phyloP scores from a whole-genome alignment of 371 early-diverging fungal genomes.

The Mortierella sp. region DNA sequence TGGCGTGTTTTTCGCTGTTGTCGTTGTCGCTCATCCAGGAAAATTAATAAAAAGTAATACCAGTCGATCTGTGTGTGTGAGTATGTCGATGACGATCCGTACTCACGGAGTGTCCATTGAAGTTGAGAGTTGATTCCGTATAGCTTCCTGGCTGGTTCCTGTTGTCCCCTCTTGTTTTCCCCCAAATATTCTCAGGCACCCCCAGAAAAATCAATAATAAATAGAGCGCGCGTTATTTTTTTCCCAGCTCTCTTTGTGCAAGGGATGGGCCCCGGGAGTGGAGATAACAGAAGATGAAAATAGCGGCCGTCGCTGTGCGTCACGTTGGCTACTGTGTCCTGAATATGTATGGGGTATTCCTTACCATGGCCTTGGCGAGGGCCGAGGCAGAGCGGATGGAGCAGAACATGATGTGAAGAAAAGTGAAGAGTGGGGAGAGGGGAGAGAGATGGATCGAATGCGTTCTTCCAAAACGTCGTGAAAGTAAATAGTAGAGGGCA shows the following conservation, averaged over 20 bases:
- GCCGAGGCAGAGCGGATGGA: conserved; percentile 68
- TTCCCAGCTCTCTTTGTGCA: neutral
- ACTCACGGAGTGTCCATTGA: neutral
- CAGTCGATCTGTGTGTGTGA: neutral
- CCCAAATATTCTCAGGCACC: conserved; percentile 33
- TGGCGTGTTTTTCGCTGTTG: conserved; percentile 3
- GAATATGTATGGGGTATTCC: neutral
- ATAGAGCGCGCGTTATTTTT: conserved; percentile 11
- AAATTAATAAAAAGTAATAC: no score
- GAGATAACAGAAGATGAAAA: neutral
- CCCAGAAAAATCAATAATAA: conserved; percentile 18
- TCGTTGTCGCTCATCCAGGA: neutral
- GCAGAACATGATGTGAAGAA: conserved; percentile 63
- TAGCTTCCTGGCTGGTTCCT: neutral
- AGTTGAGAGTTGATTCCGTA: neutral
- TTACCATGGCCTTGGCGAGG: conserved; percentile 69
- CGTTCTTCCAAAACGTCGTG: neutral
- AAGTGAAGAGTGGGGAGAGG: conserved; percentile 19
- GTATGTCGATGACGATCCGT: conserved; percentile 3
- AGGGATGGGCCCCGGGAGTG: neutral
- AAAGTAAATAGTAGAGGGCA: neutral
- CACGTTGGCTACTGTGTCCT: neutral
- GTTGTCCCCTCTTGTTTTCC: neutral
- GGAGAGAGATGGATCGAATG: conserved; percentile 13
- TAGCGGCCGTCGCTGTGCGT: neutral